phyloP scores from a whole-genome alignment of 805 yeast species.

The Metschnikowia kofuensis region DNA sequence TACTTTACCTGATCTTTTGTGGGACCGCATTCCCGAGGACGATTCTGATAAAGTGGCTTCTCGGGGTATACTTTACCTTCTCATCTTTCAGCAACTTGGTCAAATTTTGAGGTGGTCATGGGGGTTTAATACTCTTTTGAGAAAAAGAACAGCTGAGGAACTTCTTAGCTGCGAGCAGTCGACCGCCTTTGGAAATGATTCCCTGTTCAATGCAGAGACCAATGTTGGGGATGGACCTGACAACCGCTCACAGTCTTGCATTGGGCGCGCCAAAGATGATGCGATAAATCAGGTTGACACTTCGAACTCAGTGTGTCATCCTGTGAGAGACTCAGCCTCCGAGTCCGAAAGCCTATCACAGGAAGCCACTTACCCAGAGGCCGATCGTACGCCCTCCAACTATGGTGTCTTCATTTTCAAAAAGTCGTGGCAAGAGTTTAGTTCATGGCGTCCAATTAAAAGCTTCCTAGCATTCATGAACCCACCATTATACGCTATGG shows the following conservation, averaged over 20 bases:
- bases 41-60: conserved; percentile 68
- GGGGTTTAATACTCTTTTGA: conserved; percentile 73
- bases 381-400: neutral
- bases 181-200: neutral
- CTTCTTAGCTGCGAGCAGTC: conserved; percentile 13
- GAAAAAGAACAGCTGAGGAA: conserved; percentile 45
- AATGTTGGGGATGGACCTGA: neutral
- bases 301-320: neutral
- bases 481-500: conserved; percentile 83
- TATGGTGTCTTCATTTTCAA: neutral
- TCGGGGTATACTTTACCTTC: conserved; percentile 69
- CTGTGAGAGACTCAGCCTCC: neutral
- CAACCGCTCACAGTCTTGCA: neutral
- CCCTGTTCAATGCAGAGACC: conserved; percentile 3
- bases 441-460: conserved; percentile 11
- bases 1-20: conserved; percentile 68
- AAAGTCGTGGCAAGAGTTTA: conserved; percentile 3
- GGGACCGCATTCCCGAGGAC: conserved; percentile 73
- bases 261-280: neutral
- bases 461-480: conserved; percentile 53
- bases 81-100: conserved; percentile 80
- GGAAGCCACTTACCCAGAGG: neutral
- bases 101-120: conserved; percentile 84
- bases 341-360: neutral
- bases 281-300: neutral